Evolutionary conservation across 257 asterid genomes (phyloP).

Genomic region (Solanum sejunctum): DNA sequence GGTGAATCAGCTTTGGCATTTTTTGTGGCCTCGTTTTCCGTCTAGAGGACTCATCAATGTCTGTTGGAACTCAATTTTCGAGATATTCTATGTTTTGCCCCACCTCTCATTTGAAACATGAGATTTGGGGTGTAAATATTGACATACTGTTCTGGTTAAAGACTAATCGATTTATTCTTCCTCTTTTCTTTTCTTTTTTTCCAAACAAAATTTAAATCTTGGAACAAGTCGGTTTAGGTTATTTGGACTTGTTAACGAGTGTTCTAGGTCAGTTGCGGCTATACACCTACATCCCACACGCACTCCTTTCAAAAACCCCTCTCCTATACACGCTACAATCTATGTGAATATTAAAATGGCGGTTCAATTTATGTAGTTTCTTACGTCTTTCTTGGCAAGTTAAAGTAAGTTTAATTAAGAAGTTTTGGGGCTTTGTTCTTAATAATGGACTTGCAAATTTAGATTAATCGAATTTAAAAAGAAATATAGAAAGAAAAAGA

Average conservation of each 20-base stretch:
- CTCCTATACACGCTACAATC: not conserved
- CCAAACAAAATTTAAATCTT: no score
- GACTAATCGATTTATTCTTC: not conserved
- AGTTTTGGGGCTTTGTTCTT: not conserved
- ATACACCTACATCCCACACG: no score
- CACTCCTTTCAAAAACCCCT: no score
- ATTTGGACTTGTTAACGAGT: no score
- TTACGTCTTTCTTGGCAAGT: not conserved
- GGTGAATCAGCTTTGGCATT: not conserved
- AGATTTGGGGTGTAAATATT: not conserved
- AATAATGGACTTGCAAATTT: no score
- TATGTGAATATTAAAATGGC: not conserved
- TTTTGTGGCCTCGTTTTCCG: not conserved
- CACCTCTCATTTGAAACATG: not conserved
- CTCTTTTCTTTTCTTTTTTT: no score
- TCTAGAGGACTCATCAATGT: not conserved
- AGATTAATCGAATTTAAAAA: not conserved
- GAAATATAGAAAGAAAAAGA: not conserved
- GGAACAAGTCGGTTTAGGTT: no score
- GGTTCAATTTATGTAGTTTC: not conserved
- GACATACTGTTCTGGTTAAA: not conserved
- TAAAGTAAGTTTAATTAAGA: not conserved
- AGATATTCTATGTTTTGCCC: not conserved
- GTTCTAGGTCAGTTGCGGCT: not conserved
- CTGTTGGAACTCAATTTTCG: not conserved